Base-by-base conservation (phyloP, 352 stramenopile genomes). In the Thalassiosira gravida region DNA sequence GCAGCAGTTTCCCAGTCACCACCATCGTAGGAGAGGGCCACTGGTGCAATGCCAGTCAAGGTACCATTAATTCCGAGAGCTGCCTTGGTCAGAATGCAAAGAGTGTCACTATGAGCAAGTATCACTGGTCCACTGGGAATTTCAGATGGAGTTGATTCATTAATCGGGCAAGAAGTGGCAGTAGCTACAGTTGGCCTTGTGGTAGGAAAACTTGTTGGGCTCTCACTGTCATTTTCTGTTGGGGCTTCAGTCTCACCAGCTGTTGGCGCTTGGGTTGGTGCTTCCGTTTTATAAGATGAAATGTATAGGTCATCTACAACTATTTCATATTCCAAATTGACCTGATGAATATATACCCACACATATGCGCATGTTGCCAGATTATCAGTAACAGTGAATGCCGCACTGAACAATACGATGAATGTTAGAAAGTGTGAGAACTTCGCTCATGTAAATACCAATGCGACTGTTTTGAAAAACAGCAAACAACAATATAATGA, bases 31-130 rank as follows among this genome's bases (percentile, higher is more conserved):
- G 82, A 89, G 0, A 75, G 67, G 32, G 77, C 82, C 1, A 89
- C 58, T 0, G 82, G 82, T 11, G 77, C 52, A 64, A 86, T 67
- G 7, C 76, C 68, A n/a, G 73, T 72, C 7, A 80, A 37, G 13
- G 25, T 63, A 76, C 67, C 74, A 65, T 67, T 58, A n/a, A n/a
- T n/a, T 46, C 6, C 44, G 49, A 66, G 13, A 35, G 72, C 29
- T 20, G 67, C 78, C 56, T 87, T 86, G 14, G 74, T 87, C 14
- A 89, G 62, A 55, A 82, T 72, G 37, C 82, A 89, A 22, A 89
- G 46, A n/a, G 42, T 46, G n/a, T 24, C 56, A 20, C 55, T 77
- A 8, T 39, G 58, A 7, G 18, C 42, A 16, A 89, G 70, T 68
- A 82, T 82, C 0, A 78, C 20, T 30, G 74, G 67, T 53, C 76